These are phyloP conservation scores for Oryza coarctata DNA, from an alignment of 176 grass and related monocot species.

Conservation along the genomic window DNA sequence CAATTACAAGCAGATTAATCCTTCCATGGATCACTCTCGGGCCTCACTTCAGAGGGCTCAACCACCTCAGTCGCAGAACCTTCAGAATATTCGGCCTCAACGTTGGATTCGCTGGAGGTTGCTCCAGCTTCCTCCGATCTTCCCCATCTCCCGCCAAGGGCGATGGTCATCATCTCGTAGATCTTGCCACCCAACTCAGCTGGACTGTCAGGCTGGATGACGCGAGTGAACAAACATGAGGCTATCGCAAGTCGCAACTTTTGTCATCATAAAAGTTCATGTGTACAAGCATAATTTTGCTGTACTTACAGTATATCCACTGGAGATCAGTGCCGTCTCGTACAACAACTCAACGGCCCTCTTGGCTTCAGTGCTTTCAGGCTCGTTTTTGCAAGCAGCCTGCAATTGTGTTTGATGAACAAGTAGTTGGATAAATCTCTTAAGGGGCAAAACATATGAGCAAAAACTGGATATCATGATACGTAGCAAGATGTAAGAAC, in stretches of 20 bases:
- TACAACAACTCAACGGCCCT: constrained; percentile 83
- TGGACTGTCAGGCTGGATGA: constrained; percentile 71
- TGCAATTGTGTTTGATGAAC: neutral
- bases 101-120: neutral
- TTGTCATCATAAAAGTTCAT: neutral
- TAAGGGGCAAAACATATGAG: neutral
- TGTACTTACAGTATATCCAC: constrained; percentile 89
- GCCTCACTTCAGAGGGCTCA: constrained; percentile 78
- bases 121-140: constrained; percentile 46
- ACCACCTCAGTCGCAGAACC: constrained; percentile 50
- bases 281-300: neutral
- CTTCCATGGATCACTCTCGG: constrained; percentile 87
- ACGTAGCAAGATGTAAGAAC: neutral
- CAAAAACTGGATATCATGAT: too few species aligned
- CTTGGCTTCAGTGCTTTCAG: constrained; percentile 77
- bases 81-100: constrained; percentile 8
- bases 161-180: constrained; percentile 94
- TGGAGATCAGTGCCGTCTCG: constrained; percentile 93
- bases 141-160: constrained; percentile 94
- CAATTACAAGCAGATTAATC: constrained; percentile 31
- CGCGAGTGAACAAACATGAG: neutral
- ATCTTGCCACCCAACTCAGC: constrained; percentile 94
- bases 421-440: neutral
- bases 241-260: neutral
- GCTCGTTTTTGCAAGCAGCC: constrained; percentile 96